Evolutionary conservation across 1,284 basidiomycete species (phyloP), one percentile per base, ranked within the genome.

Genomic region (Chalciporus sp.): DNA sequence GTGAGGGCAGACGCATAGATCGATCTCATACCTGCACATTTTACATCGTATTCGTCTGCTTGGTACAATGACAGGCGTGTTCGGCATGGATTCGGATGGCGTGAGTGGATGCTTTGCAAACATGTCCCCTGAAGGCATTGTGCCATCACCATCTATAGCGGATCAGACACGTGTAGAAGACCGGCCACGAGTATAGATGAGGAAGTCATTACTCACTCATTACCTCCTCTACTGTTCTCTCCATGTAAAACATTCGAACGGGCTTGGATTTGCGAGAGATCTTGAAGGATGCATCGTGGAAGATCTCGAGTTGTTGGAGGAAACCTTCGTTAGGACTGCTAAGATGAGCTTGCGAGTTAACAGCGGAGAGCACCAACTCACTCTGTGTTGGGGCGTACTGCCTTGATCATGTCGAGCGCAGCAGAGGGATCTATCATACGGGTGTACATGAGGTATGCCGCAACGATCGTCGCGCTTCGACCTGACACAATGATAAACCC

Each of bases 371-470:
- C 23, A 29, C 29, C 51, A 31, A 75, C 86, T 57, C 63, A 93
- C 91, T 90, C 83, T 10, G 88, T 77, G 42, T 77, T 73, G 0
- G 90, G 86, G 9, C 93, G 78, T 17, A 77, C 80, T 53, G 81
- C 75, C 50, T 76, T 77, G 51, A 95, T 85, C 57, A 87, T 72
- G 23, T 85, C 79, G 12, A 95, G 72, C 1, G 93, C 92, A 17
- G 77, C 73, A n/a, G 81, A 74, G 0, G 80, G 77, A 53, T 86
- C 82, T n/a, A 93, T 65, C 45, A 83, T 77, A 54, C 79, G 74
- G 12, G 81, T 79, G 62, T 87, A 83, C 90, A 95, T 94, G 43
- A 95, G 74, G 65, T 91, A 95, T 7, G 93, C 93, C 2, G 90
- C 85, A 7, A 87, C 84, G 48, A 95, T 85, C 0, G 90, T 88